These are phyloP conservation scores for Pseudoperonospora humuli DNA, from an alignment of 352 stramenopile genomes.

Conservation along the genomic window DNA sequence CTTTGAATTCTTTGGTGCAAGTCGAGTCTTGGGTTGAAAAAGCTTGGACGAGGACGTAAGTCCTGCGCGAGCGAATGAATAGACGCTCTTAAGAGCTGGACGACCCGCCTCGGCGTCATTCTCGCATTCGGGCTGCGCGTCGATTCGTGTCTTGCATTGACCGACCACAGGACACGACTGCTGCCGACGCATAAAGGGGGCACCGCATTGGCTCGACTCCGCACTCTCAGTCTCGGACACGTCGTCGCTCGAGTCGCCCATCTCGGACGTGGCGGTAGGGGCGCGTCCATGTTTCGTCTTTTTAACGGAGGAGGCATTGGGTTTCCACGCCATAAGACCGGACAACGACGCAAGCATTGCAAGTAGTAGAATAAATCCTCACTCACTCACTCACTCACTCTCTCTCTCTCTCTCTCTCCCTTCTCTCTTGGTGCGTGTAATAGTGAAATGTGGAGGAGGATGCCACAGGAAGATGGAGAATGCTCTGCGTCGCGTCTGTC, in stretches of 20 bases:
- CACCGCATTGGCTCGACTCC: slow-evolving; percentile 22
- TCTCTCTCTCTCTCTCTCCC: neutral
- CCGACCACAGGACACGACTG: slow-evolving; percentile 25
- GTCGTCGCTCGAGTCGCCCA: slow-evolving; percentile 32
- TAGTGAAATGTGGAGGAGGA: slow-evolving; percentile 10
- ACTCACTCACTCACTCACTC: too few relatives aligned
- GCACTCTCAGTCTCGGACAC: slow-evolving; percentile 56
- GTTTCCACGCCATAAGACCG: slow-evolving; percentile 34
- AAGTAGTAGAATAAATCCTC: neutral
- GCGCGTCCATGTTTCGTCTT: slow-evolving; percentile 18
- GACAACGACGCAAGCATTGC: slow-evolving; percentile 28
- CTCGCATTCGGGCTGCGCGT: slow-evolving; percentile 26
- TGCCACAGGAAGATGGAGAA: slow-evolving; percentile 16
- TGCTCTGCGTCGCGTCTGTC: slow-evolving; percentile 10
- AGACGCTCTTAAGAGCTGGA: slow-evolving; percentile 29
- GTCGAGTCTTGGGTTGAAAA: slow-evolving; percentile 32
- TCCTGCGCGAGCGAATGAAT: slow-evolving; percentile 48
- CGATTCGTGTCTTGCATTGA: slow-evolving; percentile 6
- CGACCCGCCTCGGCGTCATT: slow-evolving; percentile 14
- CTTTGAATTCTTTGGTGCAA: slow-evolving; percentile 2
- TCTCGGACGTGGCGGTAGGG: slow-evolving; percentile 38
- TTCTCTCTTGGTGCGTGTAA: slow-evolving; percentile 9
- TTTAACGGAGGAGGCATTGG: slow-evolving; percentile 1
- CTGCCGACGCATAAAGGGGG: slow-evolving; percentile 11
- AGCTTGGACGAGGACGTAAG: slow-evolving; percentile 37